Percentiles rank a stretch among this genome's conserved stretches.
These are phyloP conservation scores for Hypoxylon crocopeplum DNA, from an alignment of 495 filamentous ascomycete genomes.

Conservation along the genomic window DNA sequence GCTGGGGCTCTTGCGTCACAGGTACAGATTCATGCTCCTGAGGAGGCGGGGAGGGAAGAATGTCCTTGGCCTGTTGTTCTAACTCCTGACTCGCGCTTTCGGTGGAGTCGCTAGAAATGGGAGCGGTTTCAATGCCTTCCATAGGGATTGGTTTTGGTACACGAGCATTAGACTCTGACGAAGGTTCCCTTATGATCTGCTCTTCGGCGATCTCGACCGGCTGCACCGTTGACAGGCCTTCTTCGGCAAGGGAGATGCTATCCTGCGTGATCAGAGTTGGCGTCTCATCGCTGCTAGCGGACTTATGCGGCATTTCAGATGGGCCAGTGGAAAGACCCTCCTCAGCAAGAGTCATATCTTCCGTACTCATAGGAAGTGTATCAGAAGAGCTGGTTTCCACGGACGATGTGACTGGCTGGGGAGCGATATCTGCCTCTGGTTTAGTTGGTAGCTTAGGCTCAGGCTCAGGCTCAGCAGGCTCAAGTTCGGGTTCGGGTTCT, in stretches of 20 bases:
- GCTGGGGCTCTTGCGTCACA: constrained; percentile 6
- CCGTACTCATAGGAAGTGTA: not conserved
- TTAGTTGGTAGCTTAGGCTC: constrained; percentile 10
- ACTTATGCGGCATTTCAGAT: not conserved
- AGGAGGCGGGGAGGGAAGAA: not conserved
- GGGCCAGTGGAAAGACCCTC: not conserved
- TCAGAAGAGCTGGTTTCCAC: not conserved
- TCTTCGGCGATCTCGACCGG: constrained; percentile 5
- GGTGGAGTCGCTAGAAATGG: not conserved
- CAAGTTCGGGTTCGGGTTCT: constrained; percentile 25
- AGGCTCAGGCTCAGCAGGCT: constrained; percentile 17
- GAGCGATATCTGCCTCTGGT: constrained; percentile 2
- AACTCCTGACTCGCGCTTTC: not conserved
- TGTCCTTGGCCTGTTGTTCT: constrained; percentile 3
- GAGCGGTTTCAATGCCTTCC: not conserved
- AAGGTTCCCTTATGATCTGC: not conserved
- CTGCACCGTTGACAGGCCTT: not conserved
- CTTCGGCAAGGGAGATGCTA: not conserved
- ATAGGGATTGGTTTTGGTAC: not conserved
- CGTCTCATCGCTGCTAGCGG: constrained; percentile 1
- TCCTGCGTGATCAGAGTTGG: constrained; percentile 1
- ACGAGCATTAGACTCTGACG: not conserved
- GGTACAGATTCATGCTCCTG: not conserved
- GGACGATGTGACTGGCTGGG: not conserved
- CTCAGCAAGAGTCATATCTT: not conserved